Evolutionary conservation across 2,329 filamentous ascomycete genomes (phyloP).

Genomic region (Penicillium sp.): DNA sequence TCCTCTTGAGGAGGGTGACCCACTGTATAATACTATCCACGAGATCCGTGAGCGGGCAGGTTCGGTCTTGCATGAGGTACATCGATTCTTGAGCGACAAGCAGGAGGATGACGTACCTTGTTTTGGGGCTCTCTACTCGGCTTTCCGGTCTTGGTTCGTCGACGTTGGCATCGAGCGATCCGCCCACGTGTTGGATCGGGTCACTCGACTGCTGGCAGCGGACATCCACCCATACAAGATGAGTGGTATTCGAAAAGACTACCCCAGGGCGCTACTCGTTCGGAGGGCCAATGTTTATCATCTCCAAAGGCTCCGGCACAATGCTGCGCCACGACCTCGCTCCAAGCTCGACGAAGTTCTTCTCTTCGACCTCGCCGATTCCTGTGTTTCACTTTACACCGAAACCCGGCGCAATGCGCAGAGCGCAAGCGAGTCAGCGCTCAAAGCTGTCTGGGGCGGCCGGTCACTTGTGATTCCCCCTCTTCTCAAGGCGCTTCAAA

Average conservation of each 20-base stretch:
- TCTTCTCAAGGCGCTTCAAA: slow-evolving; percentile 71
- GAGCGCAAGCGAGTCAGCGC: slow-evolving; percentile 81
- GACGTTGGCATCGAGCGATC: slow-evolving; percentile 95
- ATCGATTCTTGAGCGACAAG: slow-evolving; percentile 71
- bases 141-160: slow-evolving; percentile 93
- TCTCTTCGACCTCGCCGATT: slow-evolving; percentile 80
- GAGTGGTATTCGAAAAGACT: slow-evolving; percentile 83
- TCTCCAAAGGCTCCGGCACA: slow-evolving; percentile 87
- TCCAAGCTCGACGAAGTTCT: slow-evolving; percentile 83
- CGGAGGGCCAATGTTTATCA: slow-evolving; percentile 93
- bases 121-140: slow-evolving; percentile 86
- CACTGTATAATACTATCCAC: slow-evolving; percentile 71
- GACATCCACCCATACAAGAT: slow-evolving; percentile 93
- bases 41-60: slow-evolving; percentile 74
- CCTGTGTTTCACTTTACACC: slow-evolving; percentile 84
- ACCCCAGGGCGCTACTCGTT: slow-evolving; percentile 85
- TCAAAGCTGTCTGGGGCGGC: slow-evolving; percentile 84
- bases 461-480: slow-evolving; percentile 83
- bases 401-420: slow-evolving; percentile 94
- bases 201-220: slow-evolving; percentile 74
- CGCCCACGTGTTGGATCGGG: slow-evolving; percentile 83
- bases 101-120: slow-evolving; percentile 95
- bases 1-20: slow-evolving; percentile 58
- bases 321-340: slow-evolving; percentile 78
- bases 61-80: slow-evolving; percentile 72